These are phyloP conservation scores for Tulasnella sp. DNA, from an alignment of 768 basidiomycete genomes.

Conservation along the genomic window DNA sequence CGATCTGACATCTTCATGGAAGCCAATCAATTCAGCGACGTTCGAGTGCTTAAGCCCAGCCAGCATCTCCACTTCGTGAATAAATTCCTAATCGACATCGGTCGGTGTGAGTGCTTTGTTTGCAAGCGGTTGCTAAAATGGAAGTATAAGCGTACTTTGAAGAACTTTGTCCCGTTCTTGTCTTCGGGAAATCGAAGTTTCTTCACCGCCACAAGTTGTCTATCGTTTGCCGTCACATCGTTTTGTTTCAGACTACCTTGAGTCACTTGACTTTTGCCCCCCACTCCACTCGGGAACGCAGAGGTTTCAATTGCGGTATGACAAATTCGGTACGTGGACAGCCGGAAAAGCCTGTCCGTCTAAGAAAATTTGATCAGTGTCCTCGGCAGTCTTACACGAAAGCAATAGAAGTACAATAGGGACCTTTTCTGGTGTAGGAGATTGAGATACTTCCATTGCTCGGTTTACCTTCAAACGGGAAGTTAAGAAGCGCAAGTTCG, in stretches of 20 bases:
- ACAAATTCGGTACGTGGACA: no score
- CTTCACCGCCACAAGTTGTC: not conserved
- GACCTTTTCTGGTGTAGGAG: no score
- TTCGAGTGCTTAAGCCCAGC: not conserved
- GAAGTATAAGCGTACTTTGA: no score
- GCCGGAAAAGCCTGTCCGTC: no score
- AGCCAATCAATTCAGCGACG: not conserved
- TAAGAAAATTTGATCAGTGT: slow-evolving; percentile 48
- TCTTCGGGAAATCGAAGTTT: not conserved
- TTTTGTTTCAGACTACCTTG: not conserved
- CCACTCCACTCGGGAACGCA: not conserved
- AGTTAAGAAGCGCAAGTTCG: no score
- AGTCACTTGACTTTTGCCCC: not conserved
- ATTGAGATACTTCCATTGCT: no score
- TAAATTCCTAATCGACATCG: not conserved
- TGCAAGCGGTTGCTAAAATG: not conserved
- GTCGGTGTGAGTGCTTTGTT: not conserved
- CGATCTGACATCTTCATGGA: not conserved
- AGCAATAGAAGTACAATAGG: no score
- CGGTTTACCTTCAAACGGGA: no score
- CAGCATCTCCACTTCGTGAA: not conserved
- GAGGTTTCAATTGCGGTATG: no score
- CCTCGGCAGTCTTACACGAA: slow-evolving; percentile 60
- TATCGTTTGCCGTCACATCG: not conserved
- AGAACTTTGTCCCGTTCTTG: not conserved